These are phyloP conservation scores for Claviceps monticola DNA, from an alignment of 2,329 filamentous ascomycete genomes.

Conservation along the genomic window DNA sequence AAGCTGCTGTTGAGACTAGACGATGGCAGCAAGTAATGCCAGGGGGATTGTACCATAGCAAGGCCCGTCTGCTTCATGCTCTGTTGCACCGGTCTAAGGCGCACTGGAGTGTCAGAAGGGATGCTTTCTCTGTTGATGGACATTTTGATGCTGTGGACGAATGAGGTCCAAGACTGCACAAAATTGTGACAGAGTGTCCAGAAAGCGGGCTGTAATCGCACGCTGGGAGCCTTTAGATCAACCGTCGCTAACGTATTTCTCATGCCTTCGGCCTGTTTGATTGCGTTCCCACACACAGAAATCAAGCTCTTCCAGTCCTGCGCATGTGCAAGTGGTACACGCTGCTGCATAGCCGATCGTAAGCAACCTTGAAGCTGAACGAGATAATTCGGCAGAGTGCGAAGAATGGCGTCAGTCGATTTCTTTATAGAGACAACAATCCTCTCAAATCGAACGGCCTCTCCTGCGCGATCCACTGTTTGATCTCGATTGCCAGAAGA, in stretches of 20 bases:
- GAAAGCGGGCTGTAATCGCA: conserved; percentile 48
- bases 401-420: conserved; percentile 60
- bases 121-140: conserved; percentile 37
- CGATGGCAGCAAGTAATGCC: conserved; percentile 30
- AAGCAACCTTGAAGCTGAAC: conserved; percentile 51
- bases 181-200: conserved; percentile 65
- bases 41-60: conserved; percentile 50
- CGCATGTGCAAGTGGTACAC: conserved; percentile 44
- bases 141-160: conserved; percentile 46
- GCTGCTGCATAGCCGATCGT: conserved; percentile 46
- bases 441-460: conserved; percentile 68
- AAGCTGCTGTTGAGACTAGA: conserved; percentile 8
- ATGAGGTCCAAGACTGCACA: conserved; percentile 54
- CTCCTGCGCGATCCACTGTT: conserved; percentile 53
- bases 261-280: conserved; percentile 61
- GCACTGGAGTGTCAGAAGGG: conserved; percentile 53
- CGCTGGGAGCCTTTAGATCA: conserved; percentile 71
- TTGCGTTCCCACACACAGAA: conserved; percentile 53
- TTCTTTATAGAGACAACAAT: conserved; percentile 66
- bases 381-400: conserved; percentile 56
- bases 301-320: conserved; percentile 59
- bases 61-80: conserved; percentile 68
- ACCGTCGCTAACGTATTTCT: conserved; percentile 62
- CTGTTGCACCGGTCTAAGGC: conserved; percentile 69
- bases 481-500: conserved; percentile 34